Conservation (phyloP, 495 filamentous ascomycete genomes). For the Xylaria longipes region DNA sequence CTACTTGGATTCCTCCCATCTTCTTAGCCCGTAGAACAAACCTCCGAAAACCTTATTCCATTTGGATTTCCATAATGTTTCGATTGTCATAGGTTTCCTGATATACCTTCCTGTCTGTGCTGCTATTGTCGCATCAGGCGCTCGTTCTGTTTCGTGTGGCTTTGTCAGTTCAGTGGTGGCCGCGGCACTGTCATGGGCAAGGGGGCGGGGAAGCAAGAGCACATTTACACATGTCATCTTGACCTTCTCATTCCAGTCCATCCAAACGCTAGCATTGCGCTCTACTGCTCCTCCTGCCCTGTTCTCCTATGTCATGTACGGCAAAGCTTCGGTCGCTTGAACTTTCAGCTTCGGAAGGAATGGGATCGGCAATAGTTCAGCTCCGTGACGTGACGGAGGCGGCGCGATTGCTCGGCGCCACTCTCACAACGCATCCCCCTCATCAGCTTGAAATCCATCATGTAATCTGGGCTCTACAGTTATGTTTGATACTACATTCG, state of each 20-base stretch:
- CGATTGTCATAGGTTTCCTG: conserved; percentile 15
- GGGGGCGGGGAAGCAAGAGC: not conserved
- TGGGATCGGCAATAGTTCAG: conserved; percentile 2
- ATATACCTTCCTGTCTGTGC: conserved; percentile 20
- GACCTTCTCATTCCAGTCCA: conserved; percentile 18
- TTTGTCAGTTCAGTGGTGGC: not conserved
- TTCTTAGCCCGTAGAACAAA: not conserved
- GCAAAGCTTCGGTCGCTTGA: not conserved
- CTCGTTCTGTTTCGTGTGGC: conserved; percentile 14
- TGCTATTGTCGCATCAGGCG: conserved; percentile 11
- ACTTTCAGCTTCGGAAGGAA: conserved; percentile 8
- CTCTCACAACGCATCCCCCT: not conserved
- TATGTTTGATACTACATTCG: not conserved
- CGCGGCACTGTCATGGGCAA: not conserved
- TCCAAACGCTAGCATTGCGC: conserved; percentile 1
- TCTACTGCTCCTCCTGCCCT: not conserved
- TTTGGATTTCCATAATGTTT: conserved; percentile 4
- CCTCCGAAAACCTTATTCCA: conserved; percentile 2
- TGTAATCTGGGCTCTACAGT: not conserved
- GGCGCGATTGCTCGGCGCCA: conserved; percentile 10
- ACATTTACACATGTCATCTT: not conserved
- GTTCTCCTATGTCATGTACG: not conserved
- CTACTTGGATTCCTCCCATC: conserved; percentile 7
- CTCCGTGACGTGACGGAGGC: conserved; percentile 15
- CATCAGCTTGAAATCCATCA: not conserved